phyloP scores from a whole-genome alignment of 2,329 filamentous ascomycete species.

The Celoporthe dispersa region DNA sequence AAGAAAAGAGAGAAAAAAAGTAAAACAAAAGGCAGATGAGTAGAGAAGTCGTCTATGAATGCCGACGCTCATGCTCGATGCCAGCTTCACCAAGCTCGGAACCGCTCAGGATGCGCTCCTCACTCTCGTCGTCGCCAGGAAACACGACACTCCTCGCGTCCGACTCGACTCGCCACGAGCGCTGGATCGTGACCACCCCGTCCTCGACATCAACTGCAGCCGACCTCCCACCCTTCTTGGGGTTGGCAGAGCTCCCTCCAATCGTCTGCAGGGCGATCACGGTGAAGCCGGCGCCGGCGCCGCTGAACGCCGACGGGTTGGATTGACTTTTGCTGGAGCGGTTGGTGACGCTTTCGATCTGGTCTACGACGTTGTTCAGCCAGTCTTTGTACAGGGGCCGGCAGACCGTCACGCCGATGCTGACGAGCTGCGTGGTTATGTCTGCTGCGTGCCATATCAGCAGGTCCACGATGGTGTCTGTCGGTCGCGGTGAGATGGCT shows the following conservation, averaged over 20 bases:
- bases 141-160: slow-evolving; percentile 4
- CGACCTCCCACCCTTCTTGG: neutral
- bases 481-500: neutral
- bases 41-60: neutral
- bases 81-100: neutral
- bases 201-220: neutral
- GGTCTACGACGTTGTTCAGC: slow-evolving; percentile 22
- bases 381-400: slow-evolving; percentile 28
- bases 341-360: slow-evolving; percentile 3
- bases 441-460: slow-evolving; percentile 28
- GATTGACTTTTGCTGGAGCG: neutral
- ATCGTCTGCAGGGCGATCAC: slow-evolving; percentile 24
- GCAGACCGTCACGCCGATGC: slow-evolving; percentile 26
- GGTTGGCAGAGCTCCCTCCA: slow-evolving; percentile 12
- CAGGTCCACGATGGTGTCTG: slow-evolving; percentile 21
- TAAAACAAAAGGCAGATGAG: too few relatives aligned
- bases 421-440: slow-evolving; percentile 24
- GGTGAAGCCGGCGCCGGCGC: neutral
- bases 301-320: neutral
- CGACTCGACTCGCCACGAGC: slow-evolving; percentile 8
- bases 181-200: slow-evolving; percentile 1
- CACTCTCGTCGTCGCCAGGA: neutral
- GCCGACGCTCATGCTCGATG: neutral
- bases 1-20: too few relatives aligned
- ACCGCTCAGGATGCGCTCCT: slow-evolving; percentile 5